These are phyloP conservation scores for Argentina anserina DNA, from an alignment of 306 rosid species.

Conservation along the genomic window DNA sequence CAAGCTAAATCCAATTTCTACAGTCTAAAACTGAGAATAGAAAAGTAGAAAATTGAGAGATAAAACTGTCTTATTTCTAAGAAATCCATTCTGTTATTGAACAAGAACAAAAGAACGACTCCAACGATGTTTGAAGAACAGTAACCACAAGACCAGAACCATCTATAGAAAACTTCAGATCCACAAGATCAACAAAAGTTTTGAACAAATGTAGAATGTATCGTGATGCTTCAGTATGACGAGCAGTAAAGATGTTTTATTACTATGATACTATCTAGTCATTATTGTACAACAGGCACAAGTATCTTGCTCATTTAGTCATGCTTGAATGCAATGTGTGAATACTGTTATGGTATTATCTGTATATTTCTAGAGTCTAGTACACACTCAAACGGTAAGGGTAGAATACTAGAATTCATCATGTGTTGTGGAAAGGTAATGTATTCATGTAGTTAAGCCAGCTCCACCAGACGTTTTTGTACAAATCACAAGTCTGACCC, in stretches of 20 bases:
- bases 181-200: not conserved
- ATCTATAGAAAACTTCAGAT: not conserved
- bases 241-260: not conserved
- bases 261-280: not conserved
- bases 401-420: constrained; percentile 11
- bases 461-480: not conserved
- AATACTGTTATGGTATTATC: not conserved
- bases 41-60: not conserved
- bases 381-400: too few relatives aligned
- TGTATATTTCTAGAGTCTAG: not conserved
- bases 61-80: not conserved
- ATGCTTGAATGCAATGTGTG: not conserved
- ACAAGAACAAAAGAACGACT: not conserved
- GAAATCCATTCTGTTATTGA: not conserved
- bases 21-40: not conserved
- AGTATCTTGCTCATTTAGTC: not conserved
- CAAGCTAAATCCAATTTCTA: not conserved
- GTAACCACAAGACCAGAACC: too few relatives aligned
- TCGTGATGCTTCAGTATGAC: not conserved
- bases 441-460: not conserved
- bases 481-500: not conserved
- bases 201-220: not conserved
- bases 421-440: not conserved
- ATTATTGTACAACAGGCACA: not conserved
- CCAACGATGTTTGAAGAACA: not conserved